Evolutionary conservation across 768 basidiomycete genomes (phyloP).

Genomic region (Tephrocybe rancida): DNA sequence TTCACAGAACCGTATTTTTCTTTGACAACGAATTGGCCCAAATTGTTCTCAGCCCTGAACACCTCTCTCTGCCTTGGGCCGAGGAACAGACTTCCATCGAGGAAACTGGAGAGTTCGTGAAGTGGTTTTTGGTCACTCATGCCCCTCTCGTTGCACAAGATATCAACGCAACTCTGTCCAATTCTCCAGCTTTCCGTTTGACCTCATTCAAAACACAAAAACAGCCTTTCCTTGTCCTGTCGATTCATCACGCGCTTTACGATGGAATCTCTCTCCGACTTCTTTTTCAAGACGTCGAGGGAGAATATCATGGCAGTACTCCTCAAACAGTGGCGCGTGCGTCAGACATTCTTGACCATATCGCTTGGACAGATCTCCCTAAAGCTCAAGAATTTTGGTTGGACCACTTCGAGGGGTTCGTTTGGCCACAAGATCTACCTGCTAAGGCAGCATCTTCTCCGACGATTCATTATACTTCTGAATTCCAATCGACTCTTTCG

Average conservation of each 20-base stretch:
- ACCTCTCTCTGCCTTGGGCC: slow-evolving; percentile 17
- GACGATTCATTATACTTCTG: slow-evolving; percentile 12
- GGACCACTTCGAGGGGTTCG: slow-evolving; percentile 25
- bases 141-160: slow-evolving; percentile 21
- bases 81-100: slow-evolving; percentile 11
- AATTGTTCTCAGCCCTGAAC: slow-evolving; percentile 24
- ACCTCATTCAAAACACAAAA: slow-evolving; percentile 15
- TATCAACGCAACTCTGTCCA: slow-evolving; percentile 30
- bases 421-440: slow-evolving; percentile 21
- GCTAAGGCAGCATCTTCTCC: background rate
- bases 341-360: slow-evolving; percentile 24
- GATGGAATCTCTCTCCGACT: slow-evolving; percentile 34
- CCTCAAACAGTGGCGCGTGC: slow-evolving; percentile 8
- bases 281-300: slow-evolving; percentile 28
- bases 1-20: slow-evolving; percentile 31
- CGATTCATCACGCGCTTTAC: slow-evolving; percentile 37
- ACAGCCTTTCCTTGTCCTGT: slow-evolving; percentile 24
- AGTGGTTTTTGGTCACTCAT: slow-evolving; percentile 21
- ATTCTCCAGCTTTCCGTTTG: slow-evolving; percentile 26
- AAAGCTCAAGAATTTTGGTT: slow-evolving; percentile 30
- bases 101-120: slow-evolving; percentile 12
- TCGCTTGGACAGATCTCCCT: slow-evolving; percentile 22
- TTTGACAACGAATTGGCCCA: slow-evolving; percentile 29
- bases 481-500: slow-evolving; percentile 24
- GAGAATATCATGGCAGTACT: slow-evolving; percentile 19